Evolutionary conservation across 495 filamentous ascomycete genomes (phyloP).

Genomic region (Aspergillus biplanus): DNA sequence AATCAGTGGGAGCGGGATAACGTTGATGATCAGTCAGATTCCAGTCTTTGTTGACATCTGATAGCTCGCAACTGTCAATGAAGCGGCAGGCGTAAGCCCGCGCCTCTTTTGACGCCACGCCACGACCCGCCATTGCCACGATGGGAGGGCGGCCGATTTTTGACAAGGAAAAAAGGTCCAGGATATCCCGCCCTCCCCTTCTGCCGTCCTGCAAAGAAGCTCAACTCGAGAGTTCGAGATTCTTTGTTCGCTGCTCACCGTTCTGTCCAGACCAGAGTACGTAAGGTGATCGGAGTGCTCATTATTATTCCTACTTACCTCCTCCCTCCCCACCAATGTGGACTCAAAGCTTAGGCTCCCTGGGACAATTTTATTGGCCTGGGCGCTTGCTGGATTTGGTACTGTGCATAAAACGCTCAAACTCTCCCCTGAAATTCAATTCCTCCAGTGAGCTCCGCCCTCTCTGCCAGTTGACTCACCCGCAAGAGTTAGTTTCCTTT

Average conservation of each 20-base stretch:
- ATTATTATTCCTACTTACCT: too few relatives aligned
- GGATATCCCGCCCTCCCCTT: not conserved
- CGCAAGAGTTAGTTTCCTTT: not conserved
- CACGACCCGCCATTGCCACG: not conserved
- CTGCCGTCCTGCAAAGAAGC: not conserved
- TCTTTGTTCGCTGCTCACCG: too few relatives aligned
- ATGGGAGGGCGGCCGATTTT: not conserved
- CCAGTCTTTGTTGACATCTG: conserved; percentile 15
- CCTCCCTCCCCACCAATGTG: too few relatives aligned
- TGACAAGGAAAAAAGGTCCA: conserved; percentile 1
- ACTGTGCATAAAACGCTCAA: conserved; percentile 2
- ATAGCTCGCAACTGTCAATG: conserved; percentile 9
- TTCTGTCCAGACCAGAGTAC: too few relatives aligned
- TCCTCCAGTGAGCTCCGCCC: not conserved
- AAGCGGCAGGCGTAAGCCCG: conserved; percentile 6
- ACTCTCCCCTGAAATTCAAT: not conserved
- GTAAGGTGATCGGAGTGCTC: too few relatives aligned
- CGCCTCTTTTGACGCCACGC: not conserved
- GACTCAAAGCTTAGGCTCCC: too few relatives aligned
- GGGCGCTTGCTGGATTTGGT: not conserved
- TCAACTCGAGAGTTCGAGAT: not conserved
- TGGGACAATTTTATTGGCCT: not conserved
- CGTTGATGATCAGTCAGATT: conserved; percentile 17
- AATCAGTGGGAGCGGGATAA: conserved; percentile 8
- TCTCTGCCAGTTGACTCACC: not conserved